phyloP scores from a whole-genome alignment of 257 asterid species.

The Capsicum baccatum region DNA sequence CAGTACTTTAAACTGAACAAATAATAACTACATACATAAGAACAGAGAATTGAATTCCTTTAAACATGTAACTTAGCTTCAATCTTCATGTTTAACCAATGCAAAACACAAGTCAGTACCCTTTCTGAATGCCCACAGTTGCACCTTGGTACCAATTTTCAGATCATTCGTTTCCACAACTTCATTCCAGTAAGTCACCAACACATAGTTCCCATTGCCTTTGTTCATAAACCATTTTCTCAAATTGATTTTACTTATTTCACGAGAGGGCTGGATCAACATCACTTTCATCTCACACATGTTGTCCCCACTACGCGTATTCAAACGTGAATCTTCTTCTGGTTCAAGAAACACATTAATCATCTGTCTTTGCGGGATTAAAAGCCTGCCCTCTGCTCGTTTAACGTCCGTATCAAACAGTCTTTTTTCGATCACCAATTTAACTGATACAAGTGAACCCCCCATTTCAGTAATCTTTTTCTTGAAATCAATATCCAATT shows the following conservation, averaged over 20 bases:
- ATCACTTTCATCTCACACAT: background rate
- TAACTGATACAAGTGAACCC: background rate
- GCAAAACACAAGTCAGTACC: slow-evolving; percentile 2
- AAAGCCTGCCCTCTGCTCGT: background rate
- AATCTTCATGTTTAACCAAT: background rate
- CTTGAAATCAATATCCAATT: background rate
- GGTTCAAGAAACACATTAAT: background rate
- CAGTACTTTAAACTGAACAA: too few relatives aligned
- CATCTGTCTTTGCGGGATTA: background rate
- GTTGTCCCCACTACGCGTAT: accelerated
- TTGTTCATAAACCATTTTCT: slow-evolving; percentile 7
- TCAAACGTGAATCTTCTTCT: background rate
- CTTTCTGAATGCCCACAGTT: slow-evolving; percentile 25
- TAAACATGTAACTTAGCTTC: background rate
- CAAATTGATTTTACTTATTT: background rate
- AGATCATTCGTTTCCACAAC: background rate
- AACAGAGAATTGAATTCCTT: background rate
- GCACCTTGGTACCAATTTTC: background rate
- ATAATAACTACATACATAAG: background rate
- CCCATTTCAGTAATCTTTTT: background rate
- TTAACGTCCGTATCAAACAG: background rate
- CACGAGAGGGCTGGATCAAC: slow-evolving; percentile 7
- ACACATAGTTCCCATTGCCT: background rate
- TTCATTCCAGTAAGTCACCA: slow-evolving; percentile 11
- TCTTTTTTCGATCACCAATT: background rate